A percentile compares a stretch with the other conserved stretches of the same genome.
phyloP scores from a whole-genome alignment of 1,284 basidiomycete species.

The Sphaerobolus stellatus region DNA sequence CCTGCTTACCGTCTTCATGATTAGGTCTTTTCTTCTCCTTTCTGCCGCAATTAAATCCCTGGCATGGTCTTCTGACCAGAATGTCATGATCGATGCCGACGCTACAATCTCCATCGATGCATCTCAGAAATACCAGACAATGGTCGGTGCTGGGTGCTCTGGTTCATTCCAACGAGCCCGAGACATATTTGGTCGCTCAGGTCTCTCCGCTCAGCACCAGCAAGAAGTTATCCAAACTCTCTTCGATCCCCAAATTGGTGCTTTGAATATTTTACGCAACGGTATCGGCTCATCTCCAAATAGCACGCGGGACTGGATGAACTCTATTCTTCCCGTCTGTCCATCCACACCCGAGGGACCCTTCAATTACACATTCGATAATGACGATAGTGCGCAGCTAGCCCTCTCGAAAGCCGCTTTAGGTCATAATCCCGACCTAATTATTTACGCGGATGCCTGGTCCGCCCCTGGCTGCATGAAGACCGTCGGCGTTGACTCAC shows the following conservation, averaged over 20 bases:
- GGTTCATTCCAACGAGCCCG: slow-evolving; percentile 23
- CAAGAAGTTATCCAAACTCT: slow-evolving; percentile 20
- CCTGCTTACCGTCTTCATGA: neutral
- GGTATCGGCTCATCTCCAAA: slow-evolving; percentile 21
- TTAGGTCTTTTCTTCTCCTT: neutral
- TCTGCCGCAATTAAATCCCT: neutral
- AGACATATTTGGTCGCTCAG: slow-evolving; percentile 14
- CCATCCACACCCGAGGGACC: slow-evolving; percentile 14
- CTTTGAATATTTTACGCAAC: slow-evolving; percentile 24
- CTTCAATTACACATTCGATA: slow-evolving; percentile 20
- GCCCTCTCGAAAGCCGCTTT: slow-evolving; percentile 24
- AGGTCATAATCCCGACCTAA: slow-evolving; percentile 22
- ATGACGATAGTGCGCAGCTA: slow-evolving; percentile 18
- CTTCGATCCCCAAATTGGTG: slow-evolving; percentile 21
- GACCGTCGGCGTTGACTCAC: slow-evolving; percentile 13
- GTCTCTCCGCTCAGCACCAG: slow-evolving; percentile 16
- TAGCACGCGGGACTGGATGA: slow-evolving; percentile 18
- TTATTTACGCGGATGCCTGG: slow-evolving; percentile 25
- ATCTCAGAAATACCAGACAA: slow-evolving; percentile 17
- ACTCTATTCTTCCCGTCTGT: slow-evolving; percentile 19
- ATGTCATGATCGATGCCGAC: slow-evolving; percentile 11
- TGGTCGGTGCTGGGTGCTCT: slow-evolving; percentile 25
- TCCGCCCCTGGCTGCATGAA: slow-evolving; percentile 27
- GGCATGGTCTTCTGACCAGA: neutral
- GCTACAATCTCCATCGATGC: slow-evolving; percentile 7